Evolutionary conservation across 106 monocot genomes (phyloP).

Genomic region (Dendrobium huoshanense): DNA sequence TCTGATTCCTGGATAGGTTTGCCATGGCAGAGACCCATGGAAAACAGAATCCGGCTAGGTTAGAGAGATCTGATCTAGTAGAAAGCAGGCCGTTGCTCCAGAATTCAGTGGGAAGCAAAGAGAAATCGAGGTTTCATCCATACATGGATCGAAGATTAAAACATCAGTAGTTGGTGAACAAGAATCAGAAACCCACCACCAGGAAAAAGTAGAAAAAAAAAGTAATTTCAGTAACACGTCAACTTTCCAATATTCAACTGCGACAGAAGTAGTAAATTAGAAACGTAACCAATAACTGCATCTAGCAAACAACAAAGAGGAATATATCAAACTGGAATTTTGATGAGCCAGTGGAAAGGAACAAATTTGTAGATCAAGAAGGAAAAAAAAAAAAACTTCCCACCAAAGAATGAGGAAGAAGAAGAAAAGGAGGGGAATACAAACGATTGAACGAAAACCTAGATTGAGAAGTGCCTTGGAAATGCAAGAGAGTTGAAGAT

Average conservation of each 20-base stretch:
- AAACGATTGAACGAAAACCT: neutral
- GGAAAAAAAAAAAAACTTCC: neutral
- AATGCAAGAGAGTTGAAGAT: neutral
- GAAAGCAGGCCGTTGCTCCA: neutral
- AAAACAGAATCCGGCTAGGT: neutral
- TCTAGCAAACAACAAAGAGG: neutral
- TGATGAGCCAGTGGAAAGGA: neutral
- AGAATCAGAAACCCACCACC: neutral
- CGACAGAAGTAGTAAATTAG: neutral
- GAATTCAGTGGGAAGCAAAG: neutral
- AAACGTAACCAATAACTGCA: neutral
- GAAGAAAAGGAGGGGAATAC: neutral
- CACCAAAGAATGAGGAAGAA: neutral
- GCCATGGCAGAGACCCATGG: slow-evolving; percentile 75
- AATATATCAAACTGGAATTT: neutral
- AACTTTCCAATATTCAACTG: neutral
- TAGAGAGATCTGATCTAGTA: neutral
- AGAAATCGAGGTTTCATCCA: neutral
- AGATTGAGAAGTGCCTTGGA: neutral
- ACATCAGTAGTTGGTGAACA: slow-evolving; percentile 1
- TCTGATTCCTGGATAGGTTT: slow-evolving; percentile 31
- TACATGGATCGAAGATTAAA: neutral
- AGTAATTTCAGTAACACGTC: too few species aligned
- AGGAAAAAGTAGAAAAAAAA: neutral
- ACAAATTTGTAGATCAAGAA: neutral